Evolutionary conservation across 1,139 yeast species (phyloP).

Genomic region (Suhomyces chickasaworum): DNA sequence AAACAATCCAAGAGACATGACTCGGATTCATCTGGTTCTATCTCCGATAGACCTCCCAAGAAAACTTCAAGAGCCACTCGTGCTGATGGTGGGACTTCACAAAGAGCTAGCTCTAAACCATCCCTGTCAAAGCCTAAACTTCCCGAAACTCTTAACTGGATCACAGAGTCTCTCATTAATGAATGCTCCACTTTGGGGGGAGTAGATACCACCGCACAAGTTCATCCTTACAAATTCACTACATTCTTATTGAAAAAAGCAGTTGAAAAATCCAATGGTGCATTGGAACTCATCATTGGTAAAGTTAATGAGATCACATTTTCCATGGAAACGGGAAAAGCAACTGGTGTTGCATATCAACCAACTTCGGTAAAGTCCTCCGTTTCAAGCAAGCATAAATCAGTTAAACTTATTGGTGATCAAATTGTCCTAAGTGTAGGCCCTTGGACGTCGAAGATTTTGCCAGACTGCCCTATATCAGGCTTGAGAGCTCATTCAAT

Average conservation of each 20-base stretch:
- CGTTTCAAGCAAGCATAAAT: slow-evolving; percentile 11
- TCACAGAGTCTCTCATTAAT: slow-evolving; percentile 62
- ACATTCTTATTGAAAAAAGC: slow-evolving; percentile 78
- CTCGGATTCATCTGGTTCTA: slow-evolving; percentile 22
- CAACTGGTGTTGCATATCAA: slow-evolving; percentile 64
- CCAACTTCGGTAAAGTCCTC: slow-evolving; percentile 45
- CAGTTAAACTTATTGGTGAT: slow-evolving; percentile 58
- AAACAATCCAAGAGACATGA: slow-evolving; percentile 21
- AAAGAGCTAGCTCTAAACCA: slow-evolving; percentile 6
- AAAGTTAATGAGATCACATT: slow-evolving; percentile 72
- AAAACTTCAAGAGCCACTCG: slow-evolving; percentile 35
- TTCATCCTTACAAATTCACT: slow-evolving; percentile 93
- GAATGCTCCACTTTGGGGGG: slow-evolving; percentile 85
- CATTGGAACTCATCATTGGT: slow-evolving; percentile 83
- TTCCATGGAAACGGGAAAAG: slow-evolving; percentile 62
- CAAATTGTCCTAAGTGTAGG: slow-evolving; percentile 86
- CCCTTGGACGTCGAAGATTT: slow-evolving; percentile 91
- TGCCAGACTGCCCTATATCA: slow-evolving; percentile 90
- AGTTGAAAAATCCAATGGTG: slow-evolving; percentile 65
- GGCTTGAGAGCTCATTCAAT: slow-evolving; percentile 95
- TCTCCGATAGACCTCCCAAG: slow-evolving; percentile 35
- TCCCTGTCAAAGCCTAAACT: slow-evolving; percentile 34
- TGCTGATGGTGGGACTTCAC: slow-evolving; percentile 11
- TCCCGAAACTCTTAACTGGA: slow-evolving; percentile 84
- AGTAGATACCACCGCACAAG: slow-evolving; percentile 90